A percentile compares a stretch with the other conserved stretches of the same genome.
phyloP scores from a whole-genome alignment of 768 basidiomycete genomes.

The Leucosporidium scottii region DNA sequence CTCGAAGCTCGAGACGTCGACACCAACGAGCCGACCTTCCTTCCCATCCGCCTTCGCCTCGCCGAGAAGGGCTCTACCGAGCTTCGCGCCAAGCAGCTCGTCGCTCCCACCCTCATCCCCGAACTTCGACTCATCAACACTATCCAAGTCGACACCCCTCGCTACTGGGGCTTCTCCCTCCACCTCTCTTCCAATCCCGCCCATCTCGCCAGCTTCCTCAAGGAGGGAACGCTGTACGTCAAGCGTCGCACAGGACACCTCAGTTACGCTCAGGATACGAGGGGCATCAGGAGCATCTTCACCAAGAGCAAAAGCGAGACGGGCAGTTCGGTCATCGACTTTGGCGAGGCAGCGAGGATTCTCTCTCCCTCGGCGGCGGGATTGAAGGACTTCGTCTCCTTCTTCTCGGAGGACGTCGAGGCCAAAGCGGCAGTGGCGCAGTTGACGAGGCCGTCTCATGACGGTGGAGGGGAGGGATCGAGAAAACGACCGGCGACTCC shows the following conservation, averaged over 20 bases:
- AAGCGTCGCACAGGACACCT: constrained; percentile 87
- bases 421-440: constrained; percentile 55
- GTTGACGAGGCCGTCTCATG: constrained; percentile 43
- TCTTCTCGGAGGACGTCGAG: constrained; percentile 60
- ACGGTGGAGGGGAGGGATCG: background rate
- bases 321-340: constrained; percentile 79
- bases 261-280: constrained; percentile 87
- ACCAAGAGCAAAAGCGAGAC: constrained; percentile 77
- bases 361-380: constrained; percentile 49
- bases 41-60: constrained; percentile 81
- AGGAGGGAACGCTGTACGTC: constrained; percentile 77
- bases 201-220: constrained; percentile 63
- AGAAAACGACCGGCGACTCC: background rate
- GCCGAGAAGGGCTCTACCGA: constrained; percentile 52
- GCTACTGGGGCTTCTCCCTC: constrained; percentile 90
- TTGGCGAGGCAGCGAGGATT: constrained; percentile 56
- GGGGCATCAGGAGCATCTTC: constrained; percentile 84
- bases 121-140: constrained; percentile 73
- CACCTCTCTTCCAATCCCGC: constrained; percentile 62
- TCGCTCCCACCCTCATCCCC: constrained; percentile 87
- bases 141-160: constrained; percentile 82
- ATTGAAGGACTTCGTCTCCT: constrained; percentile 74
- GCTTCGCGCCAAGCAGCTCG: constrained; percentile 64
- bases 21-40: constrained; percentile 78
- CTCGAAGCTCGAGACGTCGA: constrained; percentile 88